Base-by-base conservation (phyloP, 176 grass and related monocot genomes). In the Elaeis guineensis region DNA sequence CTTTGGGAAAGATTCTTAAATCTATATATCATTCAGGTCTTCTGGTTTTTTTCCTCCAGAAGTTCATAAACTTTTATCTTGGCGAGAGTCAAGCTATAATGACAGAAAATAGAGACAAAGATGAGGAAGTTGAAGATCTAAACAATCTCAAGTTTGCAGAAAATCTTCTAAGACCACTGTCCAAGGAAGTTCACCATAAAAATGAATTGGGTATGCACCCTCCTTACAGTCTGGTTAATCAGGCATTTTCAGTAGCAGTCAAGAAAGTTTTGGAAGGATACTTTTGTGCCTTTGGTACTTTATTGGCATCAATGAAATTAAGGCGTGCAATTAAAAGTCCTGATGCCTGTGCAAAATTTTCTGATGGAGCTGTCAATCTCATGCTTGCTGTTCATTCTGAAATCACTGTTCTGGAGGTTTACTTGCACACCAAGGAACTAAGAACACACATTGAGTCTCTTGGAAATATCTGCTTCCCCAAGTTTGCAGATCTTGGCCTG, bases 391-490 rank as follows among this genome's bases (percentile, higher is more conserved):
- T 54, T 85, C 77, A 21, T 59, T 98, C 80, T 25, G 81, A 81
- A 75, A 61, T 86, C 60, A 89, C 87, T 69, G 64, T 92, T 65
- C 60, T 98, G 59, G 93, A 98, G 78, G 73, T 89, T 80, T 88
- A 85, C 83, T 75, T 92, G 48, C 93, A 98, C 72, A 92, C 84
- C 2, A 89, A 89, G 70, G 87, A 92, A 70, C 85, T 85, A 44
- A 91, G 79, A 85, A 88, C 87, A 67, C 82, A 82, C 58, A 72
- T 92, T 74, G 86, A 80, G 59, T 83, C 79, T 52, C 78, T 98
- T 48, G 84, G 84, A 83, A 98, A 89, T 64, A 98, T 98, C 59
- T 98, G 93, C 64, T 92, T 98, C 79, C 84, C 83, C 39, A 83
- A 67, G 70, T 84, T 82, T 65, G 79, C 85, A 63, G 78, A 83